Base-by-base conservation (phyloP, 2,329 filamentous ascomycete species). In the Ceratocystis papillata region DNA sequence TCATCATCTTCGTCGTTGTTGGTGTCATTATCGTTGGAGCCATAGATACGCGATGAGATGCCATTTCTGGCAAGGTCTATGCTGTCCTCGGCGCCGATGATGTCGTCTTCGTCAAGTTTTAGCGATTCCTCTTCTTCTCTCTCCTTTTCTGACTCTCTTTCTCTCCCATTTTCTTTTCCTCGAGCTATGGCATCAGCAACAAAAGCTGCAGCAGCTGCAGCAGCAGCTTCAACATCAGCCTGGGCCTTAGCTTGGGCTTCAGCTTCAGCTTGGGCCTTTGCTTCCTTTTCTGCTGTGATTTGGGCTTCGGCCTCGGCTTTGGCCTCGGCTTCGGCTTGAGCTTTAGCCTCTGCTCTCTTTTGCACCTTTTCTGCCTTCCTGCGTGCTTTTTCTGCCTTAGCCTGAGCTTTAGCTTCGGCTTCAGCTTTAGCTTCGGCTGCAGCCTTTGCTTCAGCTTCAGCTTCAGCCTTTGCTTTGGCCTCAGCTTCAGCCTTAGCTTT, bases 1-100 rank as follows among this genome's bases (percentile, higher is more conserved):
- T 65, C 67, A 1, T 65, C 66, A n/a, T 65, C 46, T 4, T 62
- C 45, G n/a, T 50, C 63, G 60, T 63, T n/a, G 48, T 25, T 60
- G 28, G 5, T 48, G 61, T 30, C 61, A 25, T 48, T 37, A 10
- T 50, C 20, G 10, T 53, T 28, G 12, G 37, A 41, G 37, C 10
- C 10, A 10, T 41, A 41, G 37, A 41, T 41, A 33, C 41, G 28
- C 8, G 28, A 59, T 20, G 55, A 17, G 5, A n/a, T n/a, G 12
- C n/a, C 15, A 2, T 59, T 59, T 17, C 17, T 59, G 15, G 28
- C 55, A 30, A 59, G 55, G 2, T 59, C 28, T 30, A 59, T 37
- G 55, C 55, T 59, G 28, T 59, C 55, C n/a, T 59, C 55, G 28
- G 28, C 55, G 15, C 55, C 55, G 25, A 59, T 20, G 25, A 59